Evolutionary conservation across 495 filamentous ascomycete species (phyloP), one percentile per base, ranked within the genome.

Genomic region (Aspergillus wentii): DNA sequence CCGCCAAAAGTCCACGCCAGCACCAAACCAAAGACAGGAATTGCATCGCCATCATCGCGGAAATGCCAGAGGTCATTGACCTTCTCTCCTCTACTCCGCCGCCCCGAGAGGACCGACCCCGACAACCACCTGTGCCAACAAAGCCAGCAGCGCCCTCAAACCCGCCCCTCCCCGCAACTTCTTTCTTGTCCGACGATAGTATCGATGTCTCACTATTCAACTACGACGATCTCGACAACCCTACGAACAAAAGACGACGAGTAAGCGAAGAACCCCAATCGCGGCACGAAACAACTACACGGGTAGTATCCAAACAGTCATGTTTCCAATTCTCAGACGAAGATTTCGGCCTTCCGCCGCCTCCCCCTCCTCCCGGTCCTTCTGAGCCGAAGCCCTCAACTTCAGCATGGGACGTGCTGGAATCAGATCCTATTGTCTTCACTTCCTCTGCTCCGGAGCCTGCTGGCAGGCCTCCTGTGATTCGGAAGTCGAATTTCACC

Each of bases 381-480:
- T 29, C 41, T 9, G 26, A 33, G 0, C 46, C 40, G 16, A 49
- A 52, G 27, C 35, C 41, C 11, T 33, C 41, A 2, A n/a, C n/a
- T n/a, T n/a, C n/a, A n/a, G 17, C 27, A 3, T 40, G 37, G 33
- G 35, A 36, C 25, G 40, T 48, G n/a, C 52, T 64, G 18, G 64
- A 69, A 11, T 69, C 62, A 0, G 76, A 80, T 52, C 71, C 75
- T 1, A 72, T 78, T 40, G 40, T 72, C 4, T 72, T 75, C 48
- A 76, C 72, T 0, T 79, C 75, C 11, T 74, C 74, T 11, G 56
- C 57, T 1, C 61, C 57, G 5, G 46, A 55, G 27, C 54, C 35
- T n/a, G n/a, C 22, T 36, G 20, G 17, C 45, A n/a, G 14, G 26
- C 26, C 26, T 4, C 26, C 11, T 9, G 11, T 9, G 14, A 25